A percentile compares a stretch with the other conserved stretches of the same genome.
phyloP scores from a whole-genome alignment of 495 filamentous ascomycete species.

The Neurospora discreta region DNA sequence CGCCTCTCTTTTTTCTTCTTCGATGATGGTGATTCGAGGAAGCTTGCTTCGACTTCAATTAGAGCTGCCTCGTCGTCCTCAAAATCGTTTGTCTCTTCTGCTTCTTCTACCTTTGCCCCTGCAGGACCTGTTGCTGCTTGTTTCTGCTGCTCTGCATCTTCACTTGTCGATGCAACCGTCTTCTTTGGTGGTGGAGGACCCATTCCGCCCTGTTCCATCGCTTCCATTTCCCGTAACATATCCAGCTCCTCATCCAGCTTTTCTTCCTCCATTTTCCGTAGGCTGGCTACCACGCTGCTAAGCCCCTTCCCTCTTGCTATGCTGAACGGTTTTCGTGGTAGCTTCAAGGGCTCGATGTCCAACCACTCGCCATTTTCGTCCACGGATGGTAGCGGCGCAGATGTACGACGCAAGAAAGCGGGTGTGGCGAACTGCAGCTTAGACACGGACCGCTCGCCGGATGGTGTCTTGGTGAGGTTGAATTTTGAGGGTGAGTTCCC shows the following conservation, averaged over 20 bases:
- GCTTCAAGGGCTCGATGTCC: slow-evolving; percentile 36
- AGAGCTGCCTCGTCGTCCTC: neutral
- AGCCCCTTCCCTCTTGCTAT: slow-evolving; percentile 49
- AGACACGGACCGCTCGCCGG: slow-evolving; percentile 22
- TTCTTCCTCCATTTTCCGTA: slow-evolving; percentile 74
- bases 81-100: neutral
- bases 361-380: slow-evolving; percentile 36
- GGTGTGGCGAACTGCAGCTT: slow-evolving; percentile 55
- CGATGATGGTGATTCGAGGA: neutral
- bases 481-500: slow-evolving; percentile 23
- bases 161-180: neutral
- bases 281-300: slow-evolving; percentile 64
- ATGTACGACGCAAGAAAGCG: slow-evolving; percentile 56
- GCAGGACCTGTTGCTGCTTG: slow-evolving; percentile 9
- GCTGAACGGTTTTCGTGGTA: slow-evolving; percentile 46
- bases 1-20: slow-evolving; percentile 42
- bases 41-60: neutral
- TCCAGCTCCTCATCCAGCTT: slow-evolving; percentile 69
- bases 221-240: slow-evolving; percentile 68
- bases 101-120: neutral
- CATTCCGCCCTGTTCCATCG: slow-evolving; percentile 27
- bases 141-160: slow-evolving; percentile 8
- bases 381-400: slow-evolving; percentile 27
- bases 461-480: slow-evolving; percentile 25
- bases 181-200: neutral